These are phyloP conservation scores for Escallonia rubra DNA, from an alignment of 129 eudicot genomes.

Conservation along the genomic window DNA sequence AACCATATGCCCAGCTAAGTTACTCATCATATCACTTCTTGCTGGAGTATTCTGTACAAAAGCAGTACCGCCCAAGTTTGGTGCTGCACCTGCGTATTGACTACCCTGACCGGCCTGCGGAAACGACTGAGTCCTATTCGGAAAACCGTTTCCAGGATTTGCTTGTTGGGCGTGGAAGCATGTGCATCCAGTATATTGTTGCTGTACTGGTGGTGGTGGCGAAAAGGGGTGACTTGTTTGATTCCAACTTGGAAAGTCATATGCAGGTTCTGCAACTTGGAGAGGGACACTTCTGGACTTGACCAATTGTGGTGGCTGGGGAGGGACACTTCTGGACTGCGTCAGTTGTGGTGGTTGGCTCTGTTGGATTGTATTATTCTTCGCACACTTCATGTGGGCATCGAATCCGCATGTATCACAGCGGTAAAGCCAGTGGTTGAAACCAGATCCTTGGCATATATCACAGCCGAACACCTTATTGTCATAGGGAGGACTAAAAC, in stretches of 20 bases:
- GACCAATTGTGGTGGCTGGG: too few species aligned
- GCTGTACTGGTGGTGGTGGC: too few species aligned
- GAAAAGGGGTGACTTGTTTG: too few species aligned
- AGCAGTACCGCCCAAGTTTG: slow-evolving; percentile 12
- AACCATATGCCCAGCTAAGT: slow-evolving; percentile 26
- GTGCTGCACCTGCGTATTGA: slow-evolving; percentile 2
- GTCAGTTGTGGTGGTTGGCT: background rate
- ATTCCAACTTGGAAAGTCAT: too few species aligned
- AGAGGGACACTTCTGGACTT: too few species aligned
- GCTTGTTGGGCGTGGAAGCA: slow-evolving; percentile 1
- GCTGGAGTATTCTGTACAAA: slow-evolving; percentile 7
- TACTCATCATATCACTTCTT: background rate
- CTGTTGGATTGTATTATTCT: background rate
- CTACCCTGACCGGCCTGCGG: background rate
- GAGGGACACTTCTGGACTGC: background rate
- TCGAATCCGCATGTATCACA: slow-evolving; percentile 45
- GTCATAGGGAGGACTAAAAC: slow-evolving; percentile 37
- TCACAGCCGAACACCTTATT: slow-evolving; percentile 36
- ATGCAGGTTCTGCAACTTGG: too few species aligned
- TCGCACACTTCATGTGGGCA: slow-evolving; percentile 30
- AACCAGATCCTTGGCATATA: slow-evolving; percentile 26
- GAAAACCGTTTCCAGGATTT: slow-evolving; percentile 1
- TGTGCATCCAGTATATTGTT: background rate
- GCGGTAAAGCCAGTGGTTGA: slow-evolving; percentile 49
- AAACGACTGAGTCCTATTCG: background rate